Evolutionary conservation across 2,329 filamentous ascomycete genomes (phyloP), one percentile per base, ranked within the genome.

Genomic region (Penicillium sp.): DNA sequence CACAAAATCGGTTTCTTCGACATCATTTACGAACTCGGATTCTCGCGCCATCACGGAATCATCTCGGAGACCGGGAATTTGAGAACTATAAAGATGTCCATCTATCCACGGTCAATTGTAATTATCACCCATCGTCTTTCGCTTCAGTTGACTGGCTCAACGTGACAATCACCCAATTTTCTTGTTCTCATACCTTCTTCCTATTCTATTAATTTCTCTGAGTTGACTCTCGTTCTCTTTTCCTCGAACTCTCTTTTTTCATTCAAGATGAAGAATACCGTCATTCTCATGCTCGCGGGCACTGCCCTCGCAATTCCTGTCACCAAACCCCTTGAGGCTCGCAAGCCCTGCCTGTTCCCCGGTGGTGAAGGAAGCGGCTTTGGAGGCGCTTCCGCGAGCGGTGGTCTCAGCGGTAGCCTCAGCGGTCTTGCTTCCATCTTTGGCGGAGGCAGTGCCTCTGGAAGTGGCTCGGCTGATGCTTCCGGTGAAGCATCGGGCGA

Each of bases 61-160:
- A 30, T 48, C 45, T 30, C 45, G n/a, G 2, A 30, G 5, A 8
- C 26, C 45, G 14, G 25, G 6, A 1, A 43, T 26, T 48, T 26
- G 28, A 11, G 14, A 22, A 52, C 30, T 35, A 25, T 52, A 35
- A 38, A 37, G 19, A 52, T 52, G n/a, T 22, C 22, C 35, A 52
- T 35, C 35, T 52, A 22, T 16, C 2, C 49, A 37, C 30, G 30
- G 33, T 38, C 30, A 52, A 25, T 35, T 38, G 4, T 42, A 25
- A 10, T 40, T 35, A 59, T 59, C 59, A 61, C 51, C 42, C 25
- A 54, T 35, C 28, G 16, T 59, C 61, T 40, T 57, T 59, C 53
- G 59, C 49, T 61, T 61, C 59, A 59, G 61, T 64, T 64, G 61
- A 61, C 61, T 49, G 61, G 61, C n/a, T 64, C 61, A 61, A 52